Percentiles rank a stretch among this genome's conserved stretches.
phyloP scores from a whole-genome alignment of 805 yeast genomes.

The Cyberlindnera euphorbiae region DNA sequence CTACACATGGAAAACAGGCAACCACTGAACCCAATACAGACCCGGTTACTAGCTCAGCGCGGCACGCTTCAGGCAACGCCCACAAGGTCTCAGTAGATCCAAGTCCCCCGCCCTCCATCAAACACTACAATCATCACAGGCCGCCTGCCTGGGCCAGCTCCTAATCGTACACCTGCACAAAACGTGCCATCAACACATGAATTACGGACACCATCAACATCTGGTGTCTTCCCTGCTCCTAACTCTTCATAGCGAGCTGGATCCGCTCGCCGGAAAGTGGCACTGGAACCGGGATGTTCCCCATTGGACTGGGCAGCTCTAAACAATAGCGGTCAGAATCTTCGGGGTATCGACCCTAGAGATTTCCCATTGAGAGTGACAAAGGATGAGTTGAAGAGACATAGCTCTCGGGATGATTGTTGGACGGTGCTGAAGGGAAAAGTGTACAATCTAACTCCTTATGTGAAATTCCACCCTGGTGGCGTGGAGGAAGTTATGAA shows the following conservation, averaged over 20 bases:
- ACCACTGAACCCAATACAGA: constrained; percentile 7
- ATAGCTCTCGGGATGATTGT: constrained; percentile 59
- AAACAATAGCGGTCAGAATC: constrained; percentile 42
- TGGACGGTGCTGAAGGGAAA: constrained; percentile 82
- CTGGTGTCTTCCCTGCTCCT: constrained; percentile 12
- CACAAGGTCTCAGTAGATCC: too few species aligned
- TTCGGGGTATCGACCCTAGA: constrained; percentile 47
- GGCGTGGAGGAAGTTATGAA: constrained; percentile 74
- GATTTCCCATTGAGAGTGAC: constrained; percentile 57
- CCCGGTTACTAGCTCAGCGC: constrained; percentile 5
- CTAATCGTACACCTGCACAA: not conserved
- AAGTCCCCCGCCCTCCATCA: not conserved
- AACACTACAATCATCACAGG: not conserved
- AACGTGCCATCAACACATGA: not conserved
- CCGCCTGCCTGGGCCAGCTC: not conserved
- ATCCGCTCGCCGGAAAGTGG: constrained; percentile 47
- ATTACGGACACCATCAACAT: not conserved
- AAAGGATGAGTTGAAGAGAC: constrained; percentile 53
- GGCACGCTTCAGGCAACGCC: not conserved
- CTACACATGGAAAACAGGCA: constrained; percentile 1
- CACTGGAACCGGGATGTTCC: constrained; percentile 72
- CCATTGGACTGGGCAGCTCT: constrained; percentile 82
- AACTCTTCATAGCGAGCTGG: constrained; percentile 20
- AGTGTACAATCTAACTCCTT: constrained; percentile 84
- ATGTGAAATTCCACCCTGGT: constrained; percentile 88